phyloP scores from a whole-genome alignment of 805 yeast species.

The Cyberlindnera euphorbiae region DNA sequence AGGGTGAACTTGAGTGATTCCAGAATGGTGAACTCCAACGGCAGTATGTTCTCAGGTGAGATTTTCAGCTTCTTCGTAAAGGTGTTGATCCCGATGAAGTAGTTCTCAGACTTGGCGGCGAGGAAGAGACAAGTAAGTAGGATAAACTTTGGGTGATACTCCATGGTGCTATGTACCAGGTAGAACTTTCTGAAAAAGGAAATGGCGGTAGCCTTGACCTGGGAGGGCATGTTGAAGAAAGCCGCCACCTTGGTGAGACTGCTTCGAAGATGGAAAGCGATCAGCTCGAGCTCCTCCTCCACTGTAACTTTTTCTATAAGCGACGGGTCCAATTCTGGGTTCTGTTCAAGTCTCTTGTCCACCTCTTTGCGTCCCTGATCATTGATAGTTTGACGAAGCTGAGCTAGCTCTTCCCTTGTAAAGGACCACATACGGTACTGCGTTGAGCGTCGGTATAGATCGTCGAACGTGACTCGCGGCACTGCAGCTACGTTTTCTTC shows the following conservation, averaged over 20 bases:
- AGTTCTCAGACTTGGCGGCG: constrained; percentile 91
- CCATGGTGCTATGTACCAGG: constrained; percentile 76
- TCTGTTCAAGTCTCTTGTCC: constrained; percentile 30
- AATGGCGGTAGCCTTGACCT: constrained; percentile 79
- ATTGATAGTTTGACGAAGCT: constrained; percentile 46
- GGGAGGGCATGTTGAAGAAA: constrained; percentile 79
- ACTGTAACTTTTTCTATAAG: constrained; percentile 39
- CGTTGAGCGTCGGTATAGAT: constrained; percentile 78
- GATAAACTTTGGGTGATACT: constrained; percentile 78
- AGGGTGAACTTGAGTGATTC: constrained; percentile 75
- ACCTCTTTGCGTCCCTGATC: constrained; percentile 41
- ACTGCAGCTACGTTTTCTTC: background rate
- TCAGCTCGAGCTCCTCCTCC: constrained; percentile 67
- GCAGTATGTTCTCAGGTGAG: constrained; percentile 61
- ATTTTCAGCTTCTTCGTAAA: constrained; percentile 71
- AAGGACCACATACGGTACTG: constrained; percentile 88
- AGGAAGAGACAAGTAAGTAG: constrained; percentile 80
- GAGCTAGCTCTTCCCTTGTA: constrained; percentile 50
- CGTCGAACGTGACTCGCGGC: constrained; percentile 64
- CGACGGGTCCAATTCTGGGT: constrained; percentile 28
- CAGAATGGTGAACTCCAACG: constrained; percentile 73
- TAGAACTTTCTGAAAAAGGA: constrained; percentile 79
- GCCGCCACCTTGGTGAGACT: constrained; percentile 59
- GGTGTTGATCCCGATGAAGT: constrained; percentile 77
- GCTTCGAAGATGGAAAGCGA: constrained; percentile 68